These are phyloP conservation scores for Fusarium illudens DNA, from an alignment of 2,329 filamentous ascomycete species.

Conservation along the genomic window DNA sequence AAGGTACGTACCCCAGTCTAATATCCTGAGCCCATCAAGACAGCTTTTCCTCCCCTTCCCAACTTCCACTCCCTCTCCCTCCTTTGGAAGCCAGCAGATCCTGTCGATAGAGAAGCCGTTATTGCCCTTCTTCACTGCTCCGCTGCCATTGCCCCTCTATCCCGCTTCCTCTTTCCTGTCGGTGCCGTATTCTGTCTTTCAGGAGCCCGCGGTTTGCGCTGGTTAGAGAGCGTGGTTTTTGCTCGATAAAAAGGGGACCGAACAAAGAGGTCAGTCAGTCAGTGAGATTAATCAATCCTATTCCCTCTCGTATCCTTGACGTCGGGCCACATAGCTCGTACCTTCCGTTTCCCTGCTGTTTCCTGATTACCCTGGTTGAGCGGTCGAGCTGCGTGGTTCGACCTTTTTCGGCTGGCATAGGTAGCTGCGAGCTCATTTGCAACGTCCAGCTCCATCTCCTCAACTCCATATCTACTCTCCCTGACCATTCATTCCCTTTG, in stretches of 20 bases:
- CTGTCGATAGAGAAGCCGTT: constrained; percentile 21
- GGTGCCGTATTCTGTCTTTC: constrained; percentile 4
- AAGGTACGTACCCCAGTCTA: constrained; percentile 37
- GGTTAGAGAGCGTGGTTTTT: constrained; percentile 25
- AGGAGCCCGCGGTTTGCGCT: constrained; percentile 14
- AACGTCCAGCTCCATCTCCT: constrained; percentile 9
- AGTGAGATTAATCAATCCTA: constrained; percentile 33
- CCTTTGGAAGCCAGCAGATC: constrained; percentile 25
- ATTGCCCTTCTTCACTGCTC: constrained; percentile 19
- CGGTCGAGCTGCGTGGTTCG: constrained; percentile 20
- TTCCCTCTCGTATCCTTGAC: constrained; percentile 21
- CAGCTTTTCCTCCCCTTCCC: constrained; percentile 31
- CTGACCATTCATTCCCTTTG: not conserved
- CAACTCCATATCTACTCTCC: not conserved
- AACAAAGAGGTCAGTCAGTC: constrained; percentile 11
- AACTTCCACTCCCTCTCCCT: constrained; percentile 15
- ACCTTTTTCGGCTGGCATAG: constrained; percentile 2
- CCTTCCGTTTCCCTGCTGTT: constrained; percentile 2
- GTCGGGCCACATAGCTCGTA: constrained; percentile 8
- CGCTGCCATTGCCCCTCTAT: constrained; percentile 23
- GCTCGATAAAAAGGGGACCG: constrained; percentile 33
- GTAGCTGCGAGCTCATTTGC: constrained; percentile 4
- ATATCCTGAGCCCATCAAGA: constrained; percentile 35
- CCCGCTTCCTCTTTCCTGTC: constrained; percentile 15
- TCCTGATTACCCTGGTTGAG: constrained; percentile 9